phyloP scores from a whole-genome alignment of 163 green algal species.

The Volvox carteri region DNA sequence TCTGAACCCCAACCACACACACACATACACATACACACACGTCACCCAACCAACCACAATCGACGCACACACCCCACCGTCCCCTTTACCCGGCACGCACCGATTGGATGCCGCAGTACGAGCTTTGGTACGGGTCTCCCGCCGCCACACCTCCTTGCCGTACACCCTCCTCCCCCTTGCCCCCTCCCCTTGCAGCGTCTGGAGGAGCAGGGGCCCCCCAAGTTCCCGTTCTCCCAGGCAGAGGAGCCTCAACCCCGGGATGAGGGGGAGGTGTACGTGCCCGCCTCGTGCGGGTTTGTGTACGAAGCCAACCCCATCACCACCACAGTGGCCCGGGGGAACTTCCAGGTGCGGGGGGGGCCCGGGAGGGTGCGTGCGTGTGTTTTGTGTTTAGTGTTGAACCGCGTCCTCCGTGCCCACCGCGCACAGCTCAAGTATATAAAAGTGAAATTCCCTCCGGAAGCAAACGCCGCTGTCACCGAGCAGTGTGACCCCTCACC shows the following conservation, averaged over 20 bases:
- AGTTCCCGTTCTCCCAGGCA: neutral
- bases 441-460: too few species aligned
- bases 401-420: too few species aligned
- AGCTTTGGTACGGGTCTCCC: constrained; percentile 25
- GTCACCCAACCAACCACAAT: neutral
- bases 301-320: constrained; percentile 32
- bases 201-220: constrained; percentile 4
- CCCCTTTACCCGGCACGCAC: neutral
- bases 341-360: constrained; percentile 9
- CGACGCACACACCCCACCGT: neutral
- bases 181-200: neutral
- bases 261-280: neutral
- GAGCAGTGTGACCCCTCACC: too few species aligned
- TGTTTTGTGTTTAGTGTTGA: too few species aligned
- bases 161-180: neutral
- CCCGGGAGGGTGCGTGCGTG: constrained; percentile 10
- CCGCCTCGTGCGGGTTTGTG: neutral
- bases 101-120: constrained; percentile 47
- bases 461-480: too few species aligned
- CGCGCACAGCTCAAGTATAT: too few species aligned
- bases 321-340: neutral
- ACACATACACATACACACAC: neutral
- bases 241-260: constrained; percentile 30
- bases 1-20: too few species aligned
- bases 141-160: neutral